Base-by-base conservation (phyloP, 331 rosid genomes). In the Prunus yedoensis region DNA sequence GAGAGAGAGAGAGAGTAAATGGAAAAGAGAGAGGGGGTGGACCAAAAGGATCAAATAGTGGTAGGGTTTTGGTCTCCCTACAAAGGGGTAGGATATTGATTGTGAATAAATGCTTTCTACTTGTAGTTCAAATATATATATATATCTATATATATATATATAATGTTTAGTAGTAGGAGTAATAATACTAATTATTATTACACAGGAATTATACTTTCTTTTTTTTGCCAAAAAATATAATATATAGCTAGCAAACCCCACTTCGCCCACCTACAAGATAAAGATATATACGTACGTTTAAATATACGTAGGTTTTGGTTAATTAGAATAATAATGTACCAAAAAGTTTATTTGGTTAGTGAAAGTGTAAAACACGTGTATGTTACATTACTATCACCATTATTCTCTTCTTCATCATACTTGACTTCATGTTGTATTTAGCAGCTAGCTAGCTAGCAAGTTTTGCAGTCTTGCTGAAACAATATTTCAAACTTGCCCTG, bases 41-140 rank as follows among this genome's bases (percentile, higher is more conserved):
- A 74, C 77, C 82, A 41, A 73, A 81, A 75, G 76, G 82, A 78
- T 84, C 67, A 71, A 82, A 86, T 78, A 27, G 75, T 82, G 87
- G 96, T 85, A 81, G 96, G 90, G 90, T 77, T 71, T 68, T 79
- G 81, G 82, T 80, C 81, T 84, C 72, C 77, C 78, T 83, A 73
- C 88, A 89, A 83, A 86, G 82, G 77, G 89, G 87, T 85, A 73
- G 83, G 87, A 87, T 79, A 87, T 85, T 85, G 93, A 85, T 84
- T 86, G 87, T 83, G 83, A 83, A 80, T 91, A 81, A 88, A 84
- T 87, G 89, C 87, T 83, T 78, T 32, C 18, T 82, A 59, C 71
- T 79, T 79, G 76, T 80, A 45, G 76, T 80, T 88, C 80, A 32
- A 32, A 32, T 32, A 32, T 32, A 87, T 85, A 73, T 23, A 23